Percentiles rank a stretch among this genome's conserved stretches.
Evolutionary conservation across 768 basidiomycete species (phyloP).

Genomic region (Mycena galopus): DNA sequence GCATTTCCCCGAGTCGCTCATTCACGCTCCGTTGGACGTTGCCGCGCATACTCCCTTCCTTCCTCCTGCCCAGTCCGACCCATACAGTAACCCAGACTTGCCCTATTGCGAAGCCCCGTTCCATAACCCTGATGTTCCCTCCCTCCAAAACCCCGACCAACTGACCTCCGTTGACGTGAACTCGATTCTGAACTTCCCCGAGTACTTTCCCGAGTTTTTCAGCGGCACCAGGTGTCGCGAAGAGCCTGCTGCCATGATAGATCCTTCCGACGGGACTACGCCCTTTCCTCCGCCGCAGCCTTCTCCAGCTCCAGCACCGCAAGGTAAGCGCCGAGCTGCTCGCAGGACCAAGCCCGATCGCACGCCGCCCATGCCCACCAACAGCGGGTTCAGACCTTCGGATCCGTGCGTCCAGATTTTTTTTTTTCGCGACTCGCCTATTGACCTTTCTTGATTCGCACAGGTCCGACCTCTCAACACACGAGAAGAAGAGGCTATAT

Average conservation of each 20-base stretch:
- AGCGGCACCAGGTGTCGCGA: background rate
- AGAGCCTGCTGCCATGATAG: background rate
- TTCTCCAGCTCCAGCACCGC: background rate
- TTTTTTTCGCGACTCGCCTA: background rate
- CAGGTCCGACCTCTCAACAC: conserved; percentile 24
- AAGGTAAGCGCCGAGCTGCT: background rate
- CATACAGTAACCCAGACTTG: background rate
- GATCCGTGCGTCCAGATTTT: conserved; percentile 21
- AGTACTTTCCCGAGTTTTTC: conserved; percentile 12
- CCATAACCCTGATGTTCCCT: background rate
- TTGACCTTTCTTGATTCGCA: background rate
- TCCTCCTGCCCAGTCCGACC: background rate
- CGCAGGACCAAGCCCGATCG: background rate
- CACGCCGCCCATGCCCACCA: background rate
- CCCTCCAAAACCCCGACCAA: background rate
- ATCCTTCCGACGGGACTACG: background rate
- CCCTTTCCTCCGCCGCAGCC: background rate
- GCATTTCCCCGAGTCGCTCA: conserved; percentile 10
- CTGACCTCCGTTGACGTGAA: background rate
- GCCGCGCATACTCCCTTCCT: background rate
- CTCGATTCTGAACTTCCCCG: conserved; percentile 12
- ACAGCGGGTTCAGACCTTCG: conserved; percentile 21
- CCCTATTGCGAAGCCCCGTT: background rate
- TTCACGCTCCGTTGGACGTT: background rate
- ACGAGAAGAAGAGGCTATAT: conserved; percentile 30